Base-by-base conservation (phyloP, 139 green algal genomes). In the Yamagishiella unicocca region DNA sequence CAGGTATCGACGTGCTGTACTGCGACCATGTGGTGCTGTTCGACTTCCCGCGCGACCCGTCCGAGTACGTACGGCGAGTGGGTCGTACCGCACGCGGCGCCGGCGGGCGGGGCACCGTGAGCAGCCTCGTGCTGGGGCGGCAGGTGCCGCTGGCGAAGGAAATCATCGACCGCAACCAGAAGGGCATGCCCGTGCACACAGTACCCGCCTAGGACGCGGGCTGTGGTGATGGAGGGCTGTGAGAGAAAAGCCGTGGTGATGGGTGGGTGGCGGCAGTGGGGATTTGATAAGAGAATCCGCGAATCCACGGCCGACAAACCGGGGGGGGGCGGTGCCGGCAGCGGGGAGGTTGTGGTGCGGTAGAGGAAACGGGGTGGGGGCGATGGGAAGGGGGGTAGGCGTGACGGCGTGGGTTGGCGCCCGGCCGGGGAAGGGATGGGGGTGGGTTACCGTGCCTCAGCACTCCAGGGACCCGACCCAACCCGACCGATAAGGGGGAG, bases 11-110 rank as follows among this genome's bases (percentile, higher is more conserved):
- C 92, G 90, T 66, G 74, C 88, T 91, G 72, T 91, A 93, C 85
- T 95, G 95, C 80, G 90, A 95, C 38, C 96, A 98, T 62, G 97
- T 99, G 35, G 94, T 99, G 80, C 90, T 99, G 77, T 99, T 99
- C 87, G 97, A 99, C 90, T 98, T 99, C 89, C 97, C 97, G 0
- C 88, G 97, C 0, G 97, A 99, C 87, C 97, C 97, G 0, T 97
- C 92, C 0, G 97, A 99, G 90, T 99, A 99, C 74, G 94, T 99
- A 21, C 90, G 97, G 1, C 89, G 97, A 0, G 97, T 97, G 22
- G 97, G 97, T 2, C 92, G 97, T 10, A 99, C 96, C 0, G 96
- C 96, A 1, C 90, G 97, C 0, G 97, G 97, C 22, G 95, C 96
- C 4, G 91, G 92, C 54, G 96, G 96, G 19, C 77, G 33, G 1